phyloP scores from a whole-genome alignment of 805 yeast species.

The Candida peoriensis region DNA sequence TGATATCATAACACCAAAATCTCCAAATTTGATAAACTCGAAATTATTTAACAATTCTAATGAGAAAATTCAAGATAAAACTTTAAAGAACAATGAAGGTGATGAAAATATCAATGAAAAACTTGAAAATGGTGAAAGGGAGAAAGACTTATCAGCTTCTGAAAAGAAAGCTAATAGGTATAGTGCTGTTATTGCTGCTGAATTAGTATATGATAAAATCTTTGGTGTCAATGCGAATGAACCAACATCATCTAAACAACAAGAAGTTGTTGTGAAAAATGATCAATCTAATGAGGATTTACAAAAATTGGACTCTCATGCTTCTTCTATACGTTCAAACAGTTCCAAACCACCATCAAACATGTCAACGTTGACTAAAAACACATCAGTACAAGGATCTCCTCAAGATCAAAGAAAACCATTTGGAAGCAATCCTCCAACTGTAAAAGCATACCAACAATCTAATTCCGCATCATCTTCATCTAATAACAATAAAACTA shows the following conservation, averaged over 20 bases:
- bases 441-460: conserved; percentile 10
- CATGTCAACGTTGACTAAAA: conserved; percentile 9
- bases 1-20: conserved; percentile 30
- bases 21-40: conserved; percentile 16
- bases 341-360: conserved; percentile 13
- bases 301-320: conserved; percentile 3
- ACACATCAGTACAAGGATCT: conserved; percentile 6
- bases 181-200: conserved; percentile 26
- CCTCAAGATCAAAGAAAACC: conserved; percentile 8
- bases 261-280: background rate
- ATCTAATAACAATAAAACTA: conserved; percentile 19
- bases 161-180: conserved; percentile 21
- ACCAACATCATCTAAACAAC: conserved; percentile 6
- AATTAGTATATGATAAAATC: conserved; percentile 23
- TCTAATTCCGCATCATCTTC: conserved; percentile 6
- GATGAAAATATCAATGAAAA: conserved; percentile 3
- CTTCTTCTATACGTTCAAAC: conserved; percentile 10
- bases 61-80: conserved; percentile 5
- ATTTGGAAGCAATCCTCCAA: too few species aligned
- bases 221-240: too few species aligned
- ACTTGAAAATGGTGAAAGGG: background rate
- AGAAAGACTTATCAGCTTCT: background rate
- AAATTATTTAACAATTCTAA: conserved; percentile 12
- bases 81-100: conserved; percentile 1
- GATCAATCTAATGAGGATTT: conserved; percentile 4